phyloP scores from a whole-genome alignment of 441 rosid species.

The Biscutella laevigata region DNA sequence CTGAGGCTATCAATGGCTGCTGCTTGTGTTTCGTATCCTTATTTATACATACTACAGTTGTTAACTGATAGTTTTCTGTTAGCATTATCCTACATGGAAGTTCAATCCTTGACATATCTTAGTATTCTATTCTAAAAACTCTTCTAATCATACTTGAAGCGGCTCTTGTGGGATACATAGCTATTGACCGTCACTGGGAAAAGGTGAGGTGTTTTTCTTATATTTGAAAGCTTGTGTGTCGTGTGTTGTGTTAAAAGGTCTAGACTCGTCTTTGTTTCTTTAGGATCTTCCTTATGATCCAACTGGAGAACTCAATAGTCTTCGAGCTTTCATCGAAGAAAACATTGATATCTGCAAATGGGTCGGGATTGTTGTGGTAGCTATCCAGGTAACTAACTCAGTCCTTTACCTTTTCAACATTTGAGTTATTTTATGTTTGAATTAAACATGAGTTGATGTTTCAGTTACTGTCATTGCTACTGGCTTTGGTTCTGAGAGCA shows the following conservation, averaged over 20 bases:
- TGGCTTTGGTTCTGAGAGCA: conserved; percentile 65
- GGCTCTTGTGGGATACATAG: conserved; percentile 64
- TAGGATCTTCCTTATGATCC: conserved; percentile 84
- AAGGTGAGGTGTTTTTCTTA: conserved; percentile 33
- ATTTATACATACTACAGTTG: too few species aligned
- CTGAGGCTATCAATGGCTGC: conserved; percentile 71
- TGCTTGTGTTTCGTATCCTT: conserved; percentile 97
- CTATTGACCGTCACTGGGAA: conserved; percentile 73
- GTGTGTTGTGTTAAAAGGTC: neutral
- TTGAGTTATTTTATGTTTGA: too few species aligned
- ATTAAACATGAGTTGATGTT: neutral
- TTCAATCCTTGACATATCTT: too few species aligned
- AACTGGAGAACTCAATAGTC: conserved; percentile 69
- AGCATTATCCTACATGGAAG: too few species aligned
- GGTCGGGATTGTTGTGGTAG: conserved; percentile 61
- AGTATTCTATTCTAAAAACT: conserved; percentile 53
- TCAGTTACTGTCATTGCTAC: conserved; percentile 64
- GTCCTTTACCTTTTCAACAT: too few species aligned
- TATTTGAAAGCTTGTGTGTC: neutral
- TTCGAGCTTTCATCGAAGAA: conserved; percentile 52
- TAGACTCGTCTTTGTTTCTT: neutral
- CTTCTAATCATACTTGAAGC: conserved; percentile 60
- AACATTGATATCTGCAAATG: conserved; percentile 67
- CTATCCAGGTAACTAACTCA: conserved; percentile 49
- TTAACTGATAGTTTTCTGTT: too few species aligned